phyloP scores from a whole-genome alignment of 2,329 filamentous ascomycete genomes.

The Colletotrichum caudatum region DNA sequence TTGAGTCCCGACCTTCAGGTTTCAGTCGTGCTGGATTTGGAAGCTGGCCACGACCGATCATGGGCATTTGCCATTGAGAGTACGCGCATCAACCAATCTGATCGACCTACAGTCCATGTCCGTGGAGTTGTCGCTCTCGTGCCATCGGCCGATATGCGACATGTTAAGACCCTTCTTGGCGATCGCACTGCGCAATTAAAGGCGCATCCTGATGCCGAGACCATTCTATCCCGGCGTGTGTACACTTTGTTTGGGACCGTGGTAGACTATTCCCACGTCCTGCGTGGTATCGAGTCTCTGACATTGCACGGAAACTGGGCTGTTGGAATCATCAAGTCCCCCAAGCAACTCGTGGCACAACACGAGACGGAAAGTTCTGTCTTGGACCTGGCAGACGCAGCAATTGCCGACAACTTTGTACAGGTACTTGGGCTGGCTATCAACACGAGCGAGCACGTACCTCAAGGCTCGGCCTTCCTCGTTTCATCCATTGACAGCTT shows the following conservation, averaged over 20 bases:
- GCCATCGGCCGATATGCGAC: background rate
- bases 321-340: background rate
- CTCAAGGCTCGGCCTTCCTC: background rate
- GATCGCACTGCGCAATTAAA: background rate
- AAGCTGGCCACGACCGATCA: background rate
- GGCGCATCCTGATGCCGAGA: background rate
- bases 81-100: background rate
- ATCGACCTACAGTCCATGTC: background rate
- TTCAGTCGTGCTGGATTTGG: background rate
- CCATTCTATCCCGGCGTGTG: background rate
- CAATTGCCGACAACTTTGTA: conserved; percentile 3
- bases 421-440: background rate
- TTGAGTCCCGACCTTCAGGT: background rate
- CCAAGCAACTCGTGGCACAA: background rate
- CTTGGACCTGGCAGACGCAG: background rate
- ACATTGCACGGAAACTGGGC: conserved; percentile 1
- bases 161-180: background rate
- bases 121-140: background rate
- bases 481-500: background rate
- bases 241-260: background rate
- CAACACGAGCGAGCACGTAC: conserved; percentile 4
- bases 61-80: background rate
- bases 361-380: background rate
- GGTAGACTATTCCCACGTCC: background rate
- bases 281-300: background rate